Evolutionary conservation across 2,329 filamentous ascomycete genomes (phyloP), one percentile per base, ranked within the genome.

Genomic region (Nothomitra cinnamomea): DNA sequence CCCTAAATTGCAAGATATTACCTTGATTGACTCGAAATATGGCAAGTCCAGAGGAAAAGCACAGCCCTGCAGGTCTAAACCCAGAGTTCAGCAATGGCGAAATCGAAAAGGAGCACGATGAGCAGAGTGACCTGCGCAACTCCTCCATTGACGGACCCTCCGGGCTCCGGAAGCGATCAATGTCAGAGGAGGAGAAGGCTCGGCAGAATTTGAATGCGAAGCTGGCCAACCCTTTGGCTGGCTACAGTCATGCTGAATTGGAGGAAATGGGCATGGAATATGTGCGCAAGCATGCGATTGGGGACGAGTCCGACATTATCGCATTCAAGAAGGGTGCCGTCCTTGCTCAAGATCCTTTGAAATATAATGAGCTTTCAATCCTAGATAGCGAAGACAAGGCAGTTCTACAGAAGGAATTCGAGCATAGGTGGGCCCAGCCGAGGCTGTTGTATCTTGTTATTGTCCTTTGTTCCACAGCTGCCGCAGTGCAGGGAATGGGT

Each of bases 401-500:
- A 1, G 69, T 77, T 3, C 66, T 87, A 40, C 69, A 74, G 10
- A 70, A 74, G 17, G 83, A 88, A 61, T 72, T 76, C 41, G 75
- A 74, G 1, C 73, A 84, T 61, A 80, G 78, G 56, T 87, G 83
- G 83, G 76, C 74, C 4, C 83, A 87, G 60, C 82, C 83, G 0
- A 69, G 64, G 57, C 75, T 77, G 63, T 71, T 86, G 50, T 85
- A 84, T 63, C 70, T 79, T 52, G 73, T 85, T 6, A 78, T 87
- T 57, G 62, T 80, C 56, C 70, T 82, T 36, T 84, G 80, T 60
- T 83, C 79, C n/a, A 71, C 78, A 19, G 82, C 76, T 43, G 82
- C 82, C 15, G 80, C 80, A 22, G 82, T 85, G 0, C 82, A 85
- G 61, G 82, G 81, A 60, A 82, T 83, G 78, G 71, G 72, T 73